Base-by-base conservation (phyloP, 2,329 filamentous ascomycete species). In the Trichophaea hybrida region DNA sequence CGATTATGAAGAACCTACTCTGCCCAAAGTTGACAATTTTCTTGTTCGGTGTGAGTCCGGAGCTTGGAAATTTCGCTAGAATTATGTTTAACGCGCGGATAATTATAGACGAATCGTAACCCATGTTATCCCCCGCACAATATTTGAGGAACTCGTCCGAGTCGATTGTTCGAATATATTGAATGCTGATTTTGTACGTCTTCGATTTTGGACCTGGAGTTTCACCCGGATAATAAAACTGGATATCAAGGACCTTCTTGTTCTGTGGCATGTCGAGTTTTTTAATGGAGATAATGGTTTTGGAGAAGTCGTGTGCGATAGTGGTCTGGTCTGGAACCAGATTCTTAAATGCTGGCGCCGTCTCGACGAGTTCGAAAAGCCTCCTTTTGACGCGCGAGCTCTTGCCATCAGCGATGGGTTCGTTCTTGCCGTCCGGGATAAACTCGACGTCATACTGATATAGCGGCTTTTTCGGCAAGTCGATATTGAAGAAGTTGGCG, bases 11-110 rank as follows among this genome's bases (percentile, higher is more conserved):
- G 59, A 77, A 76, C 49, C 76, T 77, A 68, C 80, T 83, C 3
- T 73, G 70, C 0, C 77, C 77, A n/a, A 78, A 72, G 0, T 74
- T 74, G 7, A 73, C 70, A 13, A 79, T 72, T 0, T 70, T 68
- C 0, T 57, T 58, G 5, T 72, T 37, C 15, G 10, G 17, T 4
- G 37, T 13, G n/a, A 38, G 12, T 17, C 35, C 70, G 1, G 68
- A 72, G 61, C 75, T 78, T 2, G 76, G 74, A 13, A 72, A 68
- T 59, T 78, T 74, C 0, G 75, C 74, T 55, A 82, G 70, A 24
- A 83, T 71, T 37, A 82, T 77, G 66, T 84, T 84, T 58, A 83
- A 68, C 0, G 78, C 75, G 59, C 82, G 78, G 5, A 82, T 73
- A 0, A 78, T 70, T 32, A 61, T 49, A 7, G 38, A n/a, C 13